Evolutionary conservation across 1,284 basidiomycete genomes (phyloP), one percentile per base, ranked within the genome.

Genomic region (Ustilago xerochloae): DNA sequence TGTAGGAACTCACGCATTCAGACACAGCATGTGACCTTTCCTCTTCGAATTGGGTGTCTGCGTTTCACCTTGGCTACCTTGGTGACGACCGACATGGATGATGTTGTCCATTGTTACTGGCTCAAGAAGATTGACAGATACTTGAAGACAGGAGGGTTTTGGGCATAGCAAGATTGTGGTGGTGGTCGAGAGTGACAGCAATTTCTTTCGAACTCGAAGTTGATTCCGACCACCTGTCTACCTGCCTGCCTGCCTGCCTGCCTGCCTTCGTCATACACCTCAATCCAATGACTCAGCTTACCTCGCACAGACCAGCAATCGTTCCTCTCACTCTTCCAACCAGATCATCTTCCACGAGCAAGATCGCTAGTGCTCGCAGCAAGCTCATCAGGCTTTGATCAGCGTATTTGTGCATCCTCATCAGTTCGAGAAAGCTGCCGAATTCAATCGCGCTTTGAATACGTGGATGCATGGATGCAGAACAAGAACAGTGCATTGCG

Each of bases 81-180:
- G 16, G 13, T 35, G 18, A 6, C 18, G 16, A 28, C n/a, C 16
- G 4, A 38, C 13, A 24, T 51, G 49, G 33, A 28, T 28, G 26
- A 51, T 51, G 49, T 51, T 51, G 33, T 51, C 49, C 49, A 51
- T 51, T 13, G 35, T 36, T 51, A 16, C 22, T 18, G n/a, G 10
- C 10, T 22, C 8, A 28, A 24, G 22, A 32, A 47, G 2, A 3
- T 4, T 32, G 28, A 18, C n/a, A n/a, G n/a, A 32, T 24, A n/a
- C 28, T 47, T n/a, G 28, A 18, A 26, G 0, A 43, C 7, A 5
- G 22, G 4, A 24, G 16, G 16, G 18, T 7, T 10, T 9, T 7
- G 41, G 26, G n/a, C n/a, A n/a, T 13, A 5, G 22, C 7, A 24
- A 33, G 16, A 10, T 7, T 10, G 22, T 7, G 41, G 26, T 32